A percentile compares a stretch with the other conserved stretches of the same genome.
Conservation (phyloP, 1,284 basidiomycete species). For the Coriolopsis trogii region DNA sequence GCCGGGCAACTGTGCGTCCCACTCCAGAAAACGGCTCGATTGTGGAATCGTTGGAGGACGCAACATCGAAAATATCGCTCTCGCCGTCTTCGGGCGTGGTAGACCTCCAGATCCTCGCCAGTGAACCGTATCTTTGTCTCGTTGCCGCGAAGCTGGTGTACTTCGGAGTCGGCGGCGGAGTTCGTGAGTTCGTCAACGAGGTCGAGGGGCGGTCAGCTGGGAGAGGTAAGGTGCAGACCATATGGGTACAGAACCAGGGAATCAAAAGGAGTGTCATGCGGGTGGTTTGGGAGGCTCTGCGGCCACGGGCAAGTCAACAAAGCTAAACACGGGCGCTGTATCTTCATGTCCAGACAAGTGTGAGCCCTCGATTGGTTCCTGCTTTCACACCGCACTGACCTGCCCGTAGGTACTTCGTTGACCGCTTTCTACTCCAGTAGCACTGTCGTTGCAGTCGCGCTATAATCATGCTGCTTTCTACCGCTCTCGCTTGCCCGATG, state of each 20-base stretch:
- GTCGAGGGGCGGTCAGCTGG: background rate
- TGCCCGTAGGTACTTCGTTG: too few relatives aligned
- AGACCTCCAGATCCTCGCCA: background rate
- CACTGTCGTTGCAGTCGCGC: too few relatives aligned
- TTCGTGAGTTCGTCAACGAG: slow-evolving; percentile 62
- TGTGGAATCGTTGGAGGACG: background rate
- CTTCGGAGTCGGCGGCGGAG: slow-evolving; percentile 94
- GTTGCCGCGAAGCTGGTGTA: slow-evolving; percentile 92
- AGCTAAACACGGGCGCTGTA: too few relatives aligned
- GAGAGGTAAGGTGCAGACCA: slow-evolving; percentile 1
- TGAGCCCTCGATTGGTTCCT: too few relatives aligned
- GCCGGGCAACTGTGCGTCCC: slow-evolving; percentile 40
- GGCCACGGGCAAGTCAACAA: too few relatives aligned
- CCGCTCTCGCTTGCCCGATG: too few relatives aligned
- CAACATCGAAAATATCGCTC: slow-evolving; percentile 1
- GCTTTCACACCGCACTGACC: too few relatives aligned
- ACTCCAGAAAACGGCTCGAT: too few relatives aligned
- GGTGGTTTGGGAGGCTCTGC: slow-evolving; percentile 6
- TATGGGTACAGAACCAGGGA: slow-evolving; percentile 9
- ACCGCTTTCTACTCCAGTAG: too few relatives aligned
- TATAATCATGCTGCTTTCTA: too few relatives aligned
- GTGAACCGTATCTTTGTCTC: slow-evolving; percentile 50
- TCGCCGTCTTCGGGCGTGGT: background rate
- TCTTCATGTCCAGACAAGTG: too few relatives aligned
- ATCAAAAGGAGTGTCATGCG: slow-evolving; percentile 9